These are phyloP conservation scores for Pseudozyma thailandica DNA, from an alignment of 1,284 basidiomycete genomes.

Conservation along the genomic window DNA sequence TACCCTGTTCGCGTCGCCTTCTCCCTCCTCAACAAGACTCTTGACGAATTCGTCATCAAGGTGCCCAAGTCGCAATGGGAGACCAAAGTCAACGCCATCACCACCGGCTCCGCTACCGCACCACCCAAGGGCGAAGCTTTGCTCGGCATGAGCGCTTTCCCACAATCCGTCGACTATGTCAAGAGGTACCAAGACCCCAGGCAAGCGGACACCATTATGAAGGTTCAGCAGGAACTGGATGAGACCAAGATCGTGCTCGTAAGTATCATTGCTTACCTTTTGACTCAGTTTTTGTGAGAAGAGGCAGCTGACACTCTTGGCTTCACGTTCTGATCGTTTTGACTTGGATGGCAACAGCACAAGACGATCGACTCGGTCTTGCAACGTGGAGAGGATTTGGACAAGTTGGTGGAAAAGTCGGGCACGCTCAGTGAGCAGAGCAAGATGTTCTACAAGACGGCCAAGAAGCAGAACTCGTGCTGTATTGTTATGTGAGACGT, in stretches of 20 bases:
- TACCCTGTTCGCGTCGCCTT: conserved; percentile 97
- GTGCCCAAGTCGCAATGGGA: conserved; percentile 77
- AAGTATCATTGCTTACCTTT: conserved; percentile 1
- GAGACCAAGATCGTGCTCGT: conserved; percentile 92
- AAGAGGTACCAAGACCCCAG: conserved; percentile 96
- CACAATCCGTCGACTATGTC: conserved; percentile 80
- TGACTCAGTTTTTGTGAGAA: neutral
- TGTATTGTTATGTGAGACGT: conserved; percentile 46
- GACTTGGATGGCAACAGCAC: conserved; percentile 71
- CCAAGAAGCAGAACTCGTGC: conserved; percentile 77
- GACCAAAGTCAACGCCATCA: conserved; percentile 57
- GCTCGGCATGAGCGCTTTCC: conserved; percentile 63
- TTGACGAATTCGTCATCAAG: conserved; percentile 90
- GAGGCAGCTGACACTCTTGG: neutral
- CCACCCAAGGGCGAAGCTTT: conserved; percentile 63
- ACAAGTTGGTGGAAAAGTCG: conserved; percentile 94
- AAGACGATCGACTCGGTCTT: conserved; percentile 99
- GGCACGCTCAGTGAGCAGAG: conserved; percentile 88
- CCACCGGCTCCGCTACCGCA: conserved; percentile 54
- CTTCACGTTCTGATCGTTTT: neutral
- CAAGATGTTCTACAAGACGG: conserved; percentile 91
- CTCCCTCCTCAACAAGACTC: conserved; percentile 89
- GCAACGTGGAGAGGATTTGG: conserved; percentile 94
- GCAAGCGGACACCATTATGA: conserved; percentile 98
- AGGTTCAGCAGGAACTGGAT: conserved; percentile 96